Evolutionary conservation across 768 basidiomycete genomes (phyloP), one percentile per base, ranked within the genome.

Genomic region (Termitomyces sp.): DNA sequence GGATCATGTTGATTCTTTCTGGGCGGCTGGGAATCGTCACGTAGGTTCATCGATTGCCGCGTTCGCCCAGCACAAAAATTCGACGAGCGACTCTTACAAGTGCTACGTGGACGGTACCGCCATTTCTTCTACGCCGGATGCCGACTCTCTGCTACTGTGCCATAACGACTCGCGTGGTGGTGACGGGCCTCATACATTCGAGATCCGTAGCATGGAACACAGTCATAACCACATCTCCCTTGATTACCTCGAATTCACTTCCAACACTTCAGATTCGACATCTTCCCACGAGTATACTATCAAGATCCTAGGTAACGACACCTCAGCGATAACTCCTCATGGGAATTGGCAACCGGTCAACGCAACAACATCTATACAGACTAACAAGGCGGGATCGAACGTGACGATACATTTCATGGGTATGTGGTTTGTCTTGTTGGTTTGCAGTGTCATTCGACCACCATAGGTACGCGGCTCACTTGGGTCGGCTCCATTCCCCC

Each of bases 391-490:
- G 8, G 51, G 51, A 27, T 48, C 58, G 7, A 18, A 27, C 24
- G 50, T 24, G 11, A 59, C 13, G 9, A 37, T 62, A 33, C n/a
- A 56, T 4, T 62, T 59, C 36, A 58, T 34, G 18, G 61, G 61
- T 62, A 27, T 8, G 45, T 34, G 22, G 6, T 42, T n/a, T 22
- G 5, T 44, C 13, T 39, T 3, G 20, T 33, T 15, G 9, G 11
- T 12, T 11, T 33, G n/a, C 30, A n/a, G 36, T n/a, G 18, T 16
- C 22, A 34, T 47, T 47, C 12, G 11, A 7, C 50, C 1, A 11
- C 15, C 4, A 27, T 36, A 73, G 72, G 72, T 0, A 70, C 64
- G 11, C 65, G 62, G 4, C 57, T 71, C 9, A 67, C 56, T 11
- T 69, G 68, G 67, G 42, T 65, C 6, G 68, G 68, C 16, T 60